A percentile compares a stretch with the other conserved stretches of the same genome.
Conservation (phyloP, 331 rosid genomes). For the Malus hybrid region DNA sequence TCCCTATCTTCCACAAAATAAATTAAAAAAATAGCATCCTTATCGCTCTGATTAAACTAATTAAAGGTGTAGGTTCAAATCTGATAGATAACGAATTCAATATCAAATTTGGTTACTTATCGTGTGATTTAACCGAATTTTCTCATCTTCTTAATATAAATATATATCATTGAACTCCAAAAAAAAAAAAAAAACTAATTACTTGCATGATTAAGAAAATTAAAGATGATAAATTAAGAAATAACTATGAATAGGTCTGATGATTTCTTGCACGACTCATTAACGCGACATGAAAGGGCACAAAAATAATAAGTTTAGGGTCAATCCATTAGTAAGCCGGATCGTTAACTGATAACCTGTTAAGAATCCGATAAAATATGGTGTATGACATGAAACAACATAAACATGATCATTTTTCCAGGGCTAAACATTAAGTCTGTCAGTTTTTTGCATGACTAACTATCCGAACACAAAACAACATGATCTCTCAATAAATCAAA, state of each 20-base stretch:
- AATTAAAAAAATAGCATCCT: neutral
- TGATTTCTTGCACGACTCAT: too few species aligned
- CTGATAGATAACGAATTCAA: accelerated
- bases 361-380: too few species aligned
- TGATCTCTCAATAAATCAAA: accelerated
- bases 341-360: accelerated
- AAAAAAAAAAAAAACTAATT: neutral
- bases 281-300: accelerated
- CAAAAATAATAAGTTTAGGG: too few species aligned
- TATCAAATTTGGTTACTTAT: too few species aligned
- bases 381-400: too few species aligned
- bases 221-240: neutral
- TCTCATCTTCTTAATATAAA: accelerated
- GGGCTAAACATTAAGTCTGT: too few species aligned
- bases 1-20: neutral
- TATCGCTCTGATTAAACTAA: neutral
- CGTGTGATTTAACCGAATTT: accelerated
- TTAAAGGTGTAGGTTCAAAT: neutral
- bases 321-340: too few species aligned
- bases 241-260: neutral
- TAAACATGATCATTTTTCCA: too few species aligned
- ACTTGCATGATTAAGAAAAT: neutral
- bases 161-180: too few species aligned
- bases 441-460: accelerated
- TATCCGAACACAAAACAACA: too few species aligned